A percentile compares a stretch with the other conserved stretches of the same genome.
phyloP scores from a whole-genome alignment of 768 basidiomycete genomes.

The Russula vinacea region DNA sequence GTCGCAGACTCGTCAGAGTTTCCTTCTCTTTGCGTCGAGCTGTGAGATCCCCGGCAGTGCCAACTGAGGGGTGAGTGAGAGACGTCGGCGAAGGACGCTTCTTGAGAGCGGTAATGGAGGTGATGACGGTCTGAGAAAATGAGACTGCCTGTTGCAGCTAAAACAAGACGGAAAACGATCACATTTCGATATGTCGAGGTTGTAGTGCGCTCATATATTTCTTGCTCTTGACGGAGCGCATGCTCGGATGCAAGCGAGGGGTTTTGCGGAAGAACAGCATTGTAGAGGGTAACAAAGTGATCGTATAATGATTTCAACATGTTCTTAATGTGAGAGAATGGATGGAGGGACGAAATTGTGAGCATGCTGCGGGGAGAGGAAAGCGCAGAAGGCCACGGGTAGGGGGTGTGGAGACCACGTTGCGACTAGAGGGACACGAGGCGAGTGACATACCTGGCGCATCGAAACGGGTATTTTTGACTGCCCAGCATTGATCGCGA shows the following conservation, averaged over 20 bases:
- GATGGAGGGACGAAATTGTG: conserved; percentile 1
- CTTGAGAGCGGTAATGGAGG: conserved; percentile 51
- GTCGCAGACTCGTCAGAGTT: conserved; percentile 42
- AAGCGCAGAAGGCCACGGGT: neutral
- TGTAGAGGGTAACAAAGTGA: conserved; percentile 69
- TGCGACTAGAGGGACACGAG: conserved; percentile 22
- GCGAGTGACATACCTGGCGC: conserved; percentile 55
- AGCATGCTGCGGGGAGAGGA: conserved; percentile 9
- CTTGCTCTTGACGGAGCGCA: conserved; percentile 76
- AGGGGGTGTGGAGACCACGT: conserved; percentile 20
- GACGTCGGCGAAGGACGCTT: conserved; percentile 54
- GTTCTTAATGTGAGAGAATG: conserved; percentile 41
- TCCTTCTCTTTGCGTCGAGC: conserved; percentile 45
- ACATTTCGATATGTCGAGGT: conserved; percentile 85
- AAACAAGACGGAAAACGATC: conserved; percentile 29
- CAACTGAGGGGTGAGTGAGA: conserved; percentile 66
- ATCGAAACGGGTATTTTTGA: conserved; percentile 72
- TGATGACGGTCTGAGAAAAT: conserved; percentile 47
- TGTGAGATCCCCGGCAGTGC: conserved; percentile 64
- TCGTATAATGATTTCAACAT: conserved; percentile 75
- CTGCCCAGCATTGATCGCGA: conserved; percentile 61
- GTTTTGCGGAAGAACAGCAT: conserved; percentile 48
- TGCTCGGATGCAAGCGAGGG: conserved; percentile 71
- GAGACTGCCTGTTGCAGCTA: conserved; percentile 19
- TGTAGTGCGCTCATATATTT: conserved; percentile 69